These are phyloP conservation scores for Lipomyces chichibuensis DNA, from an alignment of 805 yeast species.

Conservation along the genomic window DNA sequence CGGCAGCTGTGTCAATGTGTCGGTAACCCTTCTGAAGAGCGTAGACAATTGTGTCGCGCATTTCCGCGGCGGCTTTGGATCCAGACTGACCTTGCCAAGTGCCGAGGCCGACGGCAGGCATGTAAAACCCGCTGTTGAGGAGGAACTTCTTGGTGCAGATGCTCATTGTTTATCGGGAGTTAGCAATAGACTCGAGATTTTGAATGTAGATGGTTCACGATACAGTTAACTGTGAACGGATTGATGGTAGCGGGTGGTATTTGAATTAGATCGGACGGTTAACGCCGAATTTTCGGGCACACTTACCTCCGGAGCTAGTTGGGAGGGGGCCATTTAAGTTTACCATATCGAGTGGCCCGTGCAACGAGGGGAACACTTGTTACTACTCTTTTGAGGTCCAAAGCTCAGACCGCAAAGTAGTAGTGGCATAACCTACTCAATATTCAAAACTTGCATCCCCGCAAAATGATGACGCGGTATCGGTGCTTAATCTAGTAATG, in stretches of 20 bases:
- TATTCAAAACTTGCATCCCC: no score
- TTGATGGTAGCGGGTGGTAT: neutral
- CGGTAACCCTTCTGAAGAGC: constrained; percentile 69
- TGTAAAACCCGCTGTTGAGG: constrained; percentile 58
- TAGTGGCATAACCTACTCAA: no score
- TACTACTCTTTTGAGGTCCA: no score
- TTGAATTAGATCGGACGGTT: neutral
- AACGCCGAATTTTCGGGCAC: neutral
- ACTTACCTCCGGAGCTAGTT: neutral
- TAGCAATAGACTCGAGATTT: neutral
- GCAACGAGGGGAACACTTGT: no score
- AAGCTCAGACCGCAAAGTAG: no score
- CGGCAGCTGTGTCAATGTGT: constrained; percentile 74
- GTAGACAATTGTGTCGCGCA: constrained; percentile 55
- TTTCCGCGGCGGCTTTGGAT: constrained; percentile 58
- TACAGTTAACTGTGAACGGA: no score
- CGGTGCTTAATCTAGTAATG: neutral
- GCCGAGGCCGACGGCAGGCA: constrained; percentile 74
- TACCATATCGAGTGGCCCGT: no score
- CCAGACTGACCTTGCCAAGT: constrained; percentile 60
- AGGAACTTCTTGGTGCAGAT: constrained; percentile 3
- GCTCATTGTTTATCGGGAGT: neutral
- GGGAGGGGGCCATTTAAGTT: no score
- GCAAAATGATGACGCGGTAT: neutral
- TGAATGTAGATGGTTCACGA: neutral